Evolutionary conservation across 192 early-diverging fungal genomes (phyloP), one percentile per base, ranked within the genome.

Genomic region (Dimargaris xerosporica): DNA sequence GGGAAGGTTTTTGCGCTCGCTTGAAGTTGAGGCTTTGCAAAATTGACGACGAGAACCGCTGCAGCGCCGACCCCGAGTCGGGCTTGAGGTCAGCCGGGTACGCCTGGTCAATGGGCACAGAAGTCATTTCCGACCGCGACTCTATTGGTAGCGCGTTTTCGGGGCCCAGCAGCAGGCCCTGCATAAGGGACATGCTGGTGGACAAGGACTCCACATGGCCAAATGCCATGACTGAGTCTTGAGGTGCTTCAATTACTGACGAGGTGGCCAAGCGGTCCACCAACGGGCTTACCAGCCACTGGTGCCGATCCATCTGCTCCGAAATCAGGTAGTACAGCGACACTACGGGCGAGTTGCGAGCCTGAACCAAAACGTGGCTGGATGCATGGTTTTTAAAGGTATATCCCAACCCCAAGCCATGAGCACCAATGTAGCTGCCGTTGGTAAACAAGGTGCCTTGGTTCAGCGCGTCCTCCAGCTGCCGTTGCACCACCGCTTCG

Each of bases 321-420:
- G 71, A n/a, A 16, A 78, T 70, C 34, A 78, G 59, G 1, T 69
- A 66, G 48, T 78, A 78, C 5, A 78, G 69, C 0, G 76, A 78
- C 0, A 71, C 71, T 19, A 72, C 66, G 0, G 76, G 76, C 52
- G 70, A 74, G 67, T 74, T 74, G n/a, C 71, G 62, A 25, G 74
- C 76, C 56, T 71, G 65, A 19, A 71, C 61, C 6, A 66, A 26
- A 16, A 51, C 11, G 34, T 48, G 62, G 34, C 34, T 39, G 7
- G 34, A 39, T 16, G 47, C 16, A 23, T 44, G 68, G 68, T 68
- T 46, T 62, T 62, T 48, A 66, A 63, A 13, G 63, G 28, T 26
- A 42, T 16, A 44, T 7, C 34, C 34, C 34, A 39, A 39, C 34
- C 34, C 34, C 34, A 39, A 39, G 7, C 34, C 34, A 39, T 39